Evolutionary conservation across 2,329 filamentous ascomycete genomes (phyloP), one percentile per base, ranked within the genome.

Genomic region (Thyridium curvatum): DNA sequence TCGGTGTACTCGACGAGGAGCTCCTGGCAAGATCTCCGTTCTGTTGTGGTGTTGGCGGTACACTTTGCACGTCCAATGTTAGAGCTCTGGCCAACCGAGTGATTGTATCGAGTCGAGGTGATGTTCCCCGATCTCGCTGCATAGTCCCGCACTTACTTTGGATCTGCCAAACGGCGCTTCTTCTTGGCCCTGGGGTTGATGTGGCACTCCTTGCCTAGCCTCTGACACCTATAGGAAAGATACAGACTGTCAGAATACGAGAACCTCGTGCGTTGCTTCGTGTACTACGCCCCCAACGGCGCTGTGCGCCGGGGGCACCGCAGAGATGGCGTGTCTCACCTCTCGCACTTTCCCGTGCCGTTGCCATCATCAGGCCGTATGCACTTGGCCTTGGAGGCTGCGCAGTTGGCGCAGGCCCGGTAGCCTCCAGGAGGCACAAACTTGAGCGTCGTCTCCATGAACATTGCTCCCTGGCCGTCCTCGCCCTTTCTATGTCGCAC

Each of bases 391-490:
- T 52, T 52, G 28, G 51, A 46, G 4, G 44, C 37, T 2, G 48
- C 49, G 31, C 48, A 53, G 39, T 41, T 47, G 12, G 46, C 44
- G 35, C 51, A 53, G 14, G 51, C 51, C 10, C 51, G 41, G 31
- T 51, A 46, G 37, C 49, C 48, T 33, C 46, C 48, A 2, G 49
- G 48, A 2, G 48, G 49, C 8, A 52, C 49, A 17, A 51, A 52
- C 41, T 50, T 51, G 39, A 52, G 21, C 21, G 37, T 21, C 7
- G 12, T n/a, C 10, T 12, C 14, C 14, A 30, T 21, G 21, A 26
- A 26, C 21, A 26, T 26, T 26, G 21, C 21, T 26, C 10, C 21
- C 10, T 10, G 21, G 21, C 21, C 6, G 21, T 6, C 21, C 10
- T n/a, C n/a, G n/a, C n/a, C 21, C 21, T 26, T 10, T 26, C 10